Conservation (phyloP, 2,329 filamentous ascomycete genomes). For the Colletotrichum sp. region DNA sequence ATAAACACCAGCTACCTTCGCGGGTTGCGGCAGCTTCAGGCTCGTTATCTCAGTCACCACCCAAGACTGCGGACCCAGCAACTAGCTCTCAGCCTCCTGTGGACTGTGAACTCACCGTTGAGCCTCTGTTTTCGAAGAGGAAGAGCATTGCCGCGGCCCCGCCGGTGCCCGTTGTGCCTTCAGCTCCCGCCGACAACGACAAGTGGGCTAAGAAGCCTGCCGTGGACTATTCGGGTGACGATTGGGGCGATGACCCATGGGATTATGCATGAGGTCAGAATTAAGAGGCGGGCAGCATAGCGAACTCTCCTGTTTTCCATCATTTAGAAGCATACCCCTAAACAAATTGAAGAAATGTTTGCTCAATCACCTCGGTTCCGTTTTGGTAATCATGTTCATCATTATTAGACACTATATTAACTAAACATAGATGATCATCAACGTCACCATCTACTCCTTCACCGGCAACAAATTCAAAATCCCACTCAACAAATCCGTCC, state of each 20-base stretch:
- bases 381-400: fast-evolving
- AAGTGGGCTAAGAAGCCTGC: constrained; percentile 28
- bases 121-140: constrained; percentile 10
- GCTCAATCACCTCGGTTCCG: not conserved
- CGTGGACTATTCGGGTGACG: constrained; percentile 32
- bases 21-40: not conserved
- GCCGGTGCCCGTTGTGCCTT: not conserved
- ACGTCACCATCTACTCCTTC: not conserved
- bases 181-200: not conserved
- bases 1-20: not conserved
- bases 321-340: not conserved
- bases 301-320: not conserved
- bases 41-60: not conserved
- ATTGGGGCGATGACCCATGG: constrained; percentile 29
- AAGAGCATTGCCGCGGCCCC: not conserved
- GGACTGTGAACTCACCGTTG: not conserved
- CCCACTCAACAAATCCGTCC: not conserved
- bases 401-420: not conserved
- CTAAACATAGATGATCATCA: not conserved
- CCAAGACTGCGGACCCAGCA: not conserved
- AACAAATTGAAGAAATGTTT: not conserved
- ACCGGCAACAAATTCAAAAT: not conserved
- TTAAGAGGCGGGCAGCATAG: not conserved
- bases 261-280: not conserved
- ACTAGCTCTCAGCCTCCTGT: not conserved